Base-by-base conservation (phyloP, 495 filamentous ascomycete species). In the Penicillium mononematosum region DNA sequence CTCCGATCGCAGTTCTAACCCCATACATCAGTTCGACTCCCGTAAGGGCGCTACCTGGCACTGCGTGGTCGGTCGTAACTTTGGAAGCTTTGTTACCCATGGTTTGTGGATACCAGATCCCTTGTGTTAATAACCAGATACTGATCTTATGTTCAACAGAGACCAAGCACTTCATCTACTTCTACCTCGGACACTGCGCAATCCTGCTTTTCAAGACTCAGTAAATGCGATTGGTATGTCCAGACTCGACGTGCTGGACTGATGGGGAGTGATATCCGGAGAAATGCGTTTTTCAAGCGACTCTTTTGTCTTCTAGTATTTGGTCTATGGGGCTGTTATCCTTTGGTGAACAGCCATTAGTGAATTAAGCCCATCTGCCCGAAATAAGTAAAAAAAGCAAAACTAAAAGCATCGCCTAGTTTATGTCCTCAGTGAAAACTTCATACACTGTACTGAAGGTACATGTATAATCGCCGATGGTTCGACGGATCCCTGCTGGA, bases 101-200 rank as follows among this genome's bases (percentile, higher is more conserved):
- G 94, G 92, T 96, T 83, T 22, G 43, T 47, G 12, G 43, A 56
- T 81, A 59, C 20, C 14, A 20, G 6, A 42, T 31, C 25, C 7
- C 22, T 3, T 46, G 9, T 39, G 2, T 22, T 17, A 17, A 9
- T 49, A 5, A 51, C 17, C 24, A 25, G 27, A 43, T 17, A 24
- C 20, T 29, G 25, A 58, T 56, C 57, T 67, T 66, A 17, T 63
- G 20, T 27, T 29, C 46, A 25, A 4, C 77, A 97, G 92, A 99
- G 72, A 97, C 94, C 41, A 96, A 96, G 76, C 94, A 99, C 75
- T 99, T 99, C 79, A 97, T 98, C 70, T 99, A 99, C 80, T 99
- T 99, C 82, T 98, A 98, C 77, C 89, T 98, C 58, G 94, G 94
- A 47, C 94, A 97, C 81, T 96, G 90, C 72, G 94, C 94, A 19